phyloP scores from a whole-genome alignment of 768 basidiomycete genomes.

The Boletus rubroflammeus region DNA sequence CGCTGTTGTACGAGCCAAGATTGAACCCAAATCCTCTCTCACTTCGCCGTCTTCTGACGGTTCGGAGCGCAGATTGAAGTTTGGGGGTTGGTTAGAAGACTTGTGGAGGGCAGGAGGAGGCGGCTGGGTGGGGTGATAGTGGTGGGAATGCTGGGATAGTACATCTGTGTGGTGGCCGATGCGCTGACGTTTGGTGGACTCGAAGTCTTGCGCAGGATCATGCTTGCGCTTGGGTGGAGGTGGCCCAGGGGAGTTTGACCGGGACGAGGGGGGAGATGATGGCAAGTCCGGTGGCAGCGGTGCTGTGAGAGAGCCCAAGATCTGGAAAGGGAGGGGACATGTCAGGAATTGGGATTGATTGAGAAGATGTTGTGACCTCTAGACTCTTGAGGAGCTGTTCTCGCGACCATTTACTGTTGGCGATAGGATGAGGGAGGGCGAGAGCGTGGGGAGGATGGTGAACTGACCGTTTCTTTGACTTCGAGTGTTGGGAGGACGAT shows the following conservation, averaged over 20 bases:
- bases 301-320: constrained; percentile 37
- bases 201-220: constrained; percentile 24
- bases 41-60: constrained; percentile 47
- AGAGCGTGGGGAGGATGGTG: constrained; percentile 4
- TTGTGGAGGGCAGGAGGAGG: constrained; percentile 17
- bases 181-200: constrained; percentile 33
- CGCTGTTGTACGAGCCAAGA: constrained; percentile 23
- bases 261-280: constrained; percentile 44
- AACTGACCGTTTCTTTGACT: constrained; percentile 35
- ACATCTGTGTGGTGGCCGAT: constrained; percentile 21
- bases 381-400: constrained; percentile 39
- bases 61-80: constrained; percentile 35
- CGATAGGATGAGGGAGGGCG: constrained; percentile 27
- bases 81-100: constrained; percentile 21
- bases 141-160: constrained; percentile 28
- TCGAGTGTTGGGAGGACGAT: constrained; percentile 19
- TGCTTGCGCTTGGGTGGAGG: constrained; percentile 39
- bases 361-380: constrained; percentile 31
- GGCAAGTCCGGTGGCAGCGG: constrained; percentile 44
- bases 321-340: constrained; percentile 26
- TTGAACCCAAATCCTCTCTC: constrained; percentile 34
- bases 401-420: constrained; percentile 31
- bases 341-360: constrained; percentile 16
- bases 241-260: constrained; percentile 39
- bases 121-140: constrained; percentile 27